Evolutionary conservation across 306 rosid species (phyloP), one percentile per base, ranked within the genome.

Genomic region (Quercus wislizeni): DNA sequence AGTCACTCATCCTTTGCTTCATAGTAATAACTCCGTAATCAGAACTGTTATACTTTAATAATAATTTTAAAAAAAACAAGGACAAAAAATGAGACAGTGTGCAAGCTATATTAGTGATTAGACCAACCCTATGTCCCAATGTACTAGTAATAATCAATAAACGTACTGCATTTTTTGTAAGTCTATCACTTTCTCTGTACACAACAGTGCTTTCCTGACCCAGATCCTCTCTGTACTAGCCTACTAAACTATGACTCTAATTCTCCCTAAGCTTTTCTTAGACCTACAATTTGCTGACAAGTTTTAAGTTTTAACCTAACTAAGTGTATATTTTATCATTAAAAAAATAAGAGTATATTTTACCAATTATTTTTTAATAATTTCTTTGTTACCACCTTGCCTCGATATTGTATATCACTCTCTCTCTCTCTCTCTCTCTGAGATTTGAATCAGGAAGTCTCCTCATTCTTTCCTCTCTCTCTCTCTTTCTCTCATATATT

Each of bases 371-470:
- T 62, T 71, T 79, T 79, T 73, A 38, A 90, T 82, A 74, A 76
- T 80, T 78, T 18, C 77, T 78, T 80, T 80, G 74, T 83, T 69
- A 78, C 78, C 81, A 76, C 55, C 79, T 49, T 59, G 62, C 95
- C 91, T 92, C 87, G 90, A 62, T 83, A 62, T 83, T 79, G 80
- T 82, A 89, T 80, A 84, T 73, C 83, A 19, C 70, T 81, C 61
- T 8, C 35, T 12, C 14, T 23, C 35, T 56, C 83, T 27, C 86
- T 12, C 14, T 23, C 35, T 56, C 83, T 27, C 70, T 81, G 85
- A 75, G 84, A 88, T 88, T 92, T 91, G 90, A 91, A 91, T 83
- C 90, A 82, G 69, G 83, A 86, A 86, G 84, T 83, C 83, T 86
- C 90, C 85, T 84, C 84, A 67, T 80, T 74, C 81, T 83, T 79